Base-by-base conservation (phyloP, 139 green algal species). In the Limnomonas spitsbergensis region DNA sequence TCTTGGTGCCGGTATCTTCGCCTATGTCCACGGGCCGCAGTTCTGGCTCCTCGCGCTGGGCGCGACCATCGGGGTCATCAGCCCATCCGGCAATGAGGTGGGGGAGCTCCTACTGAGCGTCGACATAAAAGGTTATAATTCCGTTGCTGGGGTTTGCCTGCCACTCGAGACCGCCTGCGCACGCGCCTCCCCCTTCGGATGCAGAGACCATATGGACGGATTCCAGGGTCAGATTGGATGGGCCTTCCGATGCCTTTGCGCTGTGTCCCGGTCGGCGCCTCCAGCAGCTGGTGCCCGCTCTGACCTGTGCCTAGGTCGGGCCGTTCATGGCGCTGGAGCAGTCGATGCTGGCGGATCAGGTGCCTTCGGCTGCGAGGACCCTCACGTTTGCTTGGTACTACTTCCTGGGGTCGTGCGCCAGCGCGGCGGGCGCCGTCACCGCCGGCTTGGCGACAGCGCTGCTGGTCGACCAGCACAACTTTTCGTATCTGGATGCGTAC, bases 11-110 rank as follows among this genome's bases (percentile, higher is more conserved):
- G 29, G 4, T 38, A 70, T 70, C 56, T 70, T 70, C 4, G 56
- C 56, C 29, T 37, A 24, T 24, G 56, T 70, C 7, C 56, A 70
- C 29, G 56, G 56, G 14, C 56, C 56, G 34, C 40, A 20, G 78
- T 77, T 77, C n/a, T 77, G 70, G 70, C 7, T 77, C 4, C 38
- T 77, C 4, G 38, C 31, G 4, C 3, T 66, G 7, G 70, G 27
- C 4, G 34, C 36, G 4, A 77, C 70, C 7, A 7, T 77, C 26
- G 70, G 70, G 3, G 70, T 77, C 26, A 77, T 77, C 38, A 42
- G 27, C 20, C 70, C 70, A 6, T 77, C 70, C 6, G 70, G 70
- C 27, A 77, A 77, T 66, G 70, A 77, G 38, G 70, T 77, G 70
- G 24, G 31, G 14, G 47, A 61, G 14, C 47, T n/a, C n/a, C n/a